These are phyloP conservation scores for Antrodiella citrinella DNA, from an alignment of 768 basidiomycete genomes.

Conservation along the genomic window DNA sequence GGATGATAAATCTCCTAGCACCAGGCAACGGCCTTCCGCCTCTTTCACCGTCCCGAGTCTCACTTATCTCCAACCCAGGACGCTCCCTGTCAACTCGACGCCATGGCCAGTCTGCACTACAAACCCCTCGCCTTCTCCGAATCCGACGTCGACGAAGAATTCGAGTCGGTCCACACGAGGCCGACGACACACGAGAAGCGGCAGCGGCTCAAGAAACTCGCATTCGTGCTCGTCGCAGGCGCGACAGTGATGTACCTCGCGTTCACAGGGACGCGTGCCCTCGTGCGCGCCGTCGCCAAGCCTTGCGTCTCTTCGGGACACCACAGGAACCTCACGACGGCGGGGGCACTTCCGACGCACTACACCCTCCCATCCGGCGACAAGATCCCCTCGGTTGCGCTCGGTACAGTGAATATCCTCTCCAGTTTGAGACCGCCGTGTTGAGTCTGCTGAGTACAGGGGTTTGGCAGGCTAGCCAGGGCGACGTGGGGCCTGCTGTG, in stretches of 20 bases:
- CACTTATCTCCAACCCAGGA: too few species aligned
- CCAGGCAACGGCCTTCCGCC: too few species aligned
- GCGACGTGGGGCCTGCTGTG: slow-evolving; percentile 62
- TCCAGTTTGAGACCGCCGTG: not conserved
- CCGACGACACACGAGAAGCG: too few species aligned
- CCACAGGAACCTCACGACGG: slow-evolving; percentile 7
- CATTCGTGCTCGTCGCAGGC: slow-evolving; percentile 16
- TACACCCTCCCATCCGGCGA: slow-evolving; percentile 60
- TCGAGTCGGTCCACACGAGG: not conserved
- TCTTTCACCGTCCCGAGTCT: too few species aligned
- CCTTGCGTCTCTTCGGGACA: not conserved
- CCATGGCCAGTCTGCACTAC: too few species aligned
- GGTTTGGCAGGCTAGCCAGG: slow-evolving; percentile 50
- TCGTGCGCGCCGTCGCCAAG: slow-evolving; percentile 7
- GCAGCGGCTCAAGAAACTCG: slow-evolving; percentile 17
- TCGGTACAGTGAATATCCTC: slow-evolving; percentile 32
- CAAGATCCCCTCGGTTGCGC: slow-evolving; percentile 57
- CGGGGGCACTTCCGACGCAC: slow-evolving; percentile 32
- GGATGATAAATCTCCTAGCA: too few species aligned
- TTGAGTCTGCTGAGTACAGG: slow-evolving; percentile 27
- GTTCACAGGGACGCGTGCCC: slow-evolving; percentile 11
- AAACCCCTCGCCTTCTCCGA: not conserved
- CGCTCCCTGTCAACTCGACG: too few species aligned
- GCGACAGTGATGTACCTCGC: slow-evolving; percentile 17
- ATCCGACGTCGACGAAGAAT: not conserved